Evolutionary conservation across 2,329 filamentous ascomycete genomes (phyloP).

Genomic region (Aspergillus puulaauensis): DNA sequence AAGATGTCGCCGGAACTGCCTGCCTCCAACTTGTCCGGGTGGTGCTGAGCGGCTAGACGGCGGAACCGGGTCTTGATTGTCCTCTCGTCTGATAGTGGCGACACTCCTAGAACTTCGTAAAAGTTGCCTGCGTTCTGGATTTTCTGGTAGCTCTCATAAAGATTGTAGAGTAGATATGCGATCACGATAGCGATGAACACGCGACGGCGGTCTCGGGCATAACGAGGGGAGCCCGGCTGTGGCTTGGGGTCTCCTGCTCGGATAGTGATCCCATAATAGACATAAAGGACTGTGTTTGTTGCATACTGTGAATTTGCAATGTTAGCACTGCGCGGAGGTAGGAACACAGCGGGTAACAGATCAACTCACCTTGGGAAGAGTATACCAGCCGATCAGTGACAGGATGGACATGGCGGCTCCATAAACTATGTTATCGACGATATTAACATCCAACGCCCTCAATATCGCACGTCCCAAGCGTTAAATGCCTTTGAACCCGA

Average conservation of each 20-base stretch:
- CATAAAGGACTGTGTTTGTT: conserved; percentile 71
- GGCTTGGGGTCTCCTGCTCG: conserved; percentile 84
- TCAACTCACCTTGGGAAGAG: conserved; percentile 58
- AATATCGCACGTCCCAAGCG: background rate
- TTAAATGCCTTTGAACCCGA: background rate
- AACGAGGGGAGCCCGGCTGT: conserved; percentile 64
- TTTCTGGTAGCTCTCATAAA: conserved; percentile 87
- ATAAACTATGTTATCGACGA: background rate
- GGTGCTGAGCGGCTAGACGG: conserved; percentile 65
- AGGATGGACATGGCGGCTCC: conserved; percentile 44
- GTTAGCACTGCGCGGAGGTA: conserved; percentile 8
- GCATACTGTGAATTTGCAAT: conserved; percentile 59
- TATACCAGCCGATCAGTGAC: conserved; percentile 60
- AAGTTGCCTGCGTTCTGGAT: conserved; percentile 71
- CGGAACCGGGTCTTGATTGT: conserved; percentile 84
- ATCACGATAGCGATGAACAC: conserved; percentile 83
- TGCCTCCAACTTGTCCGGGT: conserved; percentile 76
- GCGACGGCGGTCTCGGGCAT: conserved; percentile 70
- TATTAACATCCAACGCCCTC: background rate
- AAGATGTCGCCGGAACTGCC: conserved; percentile 58
- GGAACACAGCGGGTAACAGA: background rate
- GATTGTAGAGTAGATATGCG: conserved; percentile 83
- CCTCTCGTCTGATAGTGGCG: conserved; percentile 67
- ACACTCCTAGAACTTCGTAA: conserved; percentile 74
- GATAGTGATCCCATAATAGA: conserved; percentile 86